A percentile compares a stretch with the other conserved stretches of the same genome.
phyloP scores from a whole-genome alignment of 768 basidiomycete species.

The Collybiopsis confluens region DNA sequence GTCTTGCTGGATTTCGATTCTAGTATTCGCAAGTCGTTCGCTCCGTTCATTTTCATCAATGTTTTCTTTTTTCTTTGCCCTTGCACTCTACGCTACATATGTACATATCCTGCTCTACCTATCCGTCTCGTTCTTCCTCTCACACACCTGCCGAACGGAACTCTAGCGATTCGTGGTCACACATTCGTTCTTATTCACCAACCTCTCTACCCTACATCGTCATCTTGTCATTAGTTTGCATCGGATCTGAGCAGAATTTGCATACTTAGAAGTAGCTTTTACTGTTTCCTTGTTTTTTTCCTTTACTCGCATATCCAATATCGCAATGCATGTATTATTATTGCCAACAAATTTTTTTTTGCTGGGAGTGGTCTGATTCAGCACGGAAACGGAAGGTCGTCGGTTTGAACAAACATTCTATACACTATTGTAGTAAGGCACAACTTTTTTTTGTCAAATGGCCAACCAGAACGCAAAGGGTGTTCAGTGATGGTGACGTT shows the following conservation, averaged over 20 bases:
- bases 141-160: conserved; percentile 7
- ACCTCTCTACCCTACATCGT: not conserved
- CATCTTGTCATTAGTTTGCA: conserved; percentile 2
- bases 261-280: conserved; percentile 12
- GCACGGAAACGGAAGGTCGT: too few species aligned
- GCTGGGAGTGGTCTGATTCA: too few species aligned
- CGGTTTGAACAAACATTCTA: not conserved
- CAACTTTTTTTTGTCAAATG: too few species aligned
- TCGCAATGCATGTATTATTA: not conserved
- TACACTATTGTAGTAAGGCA: too few species aligned
- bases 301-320: conserved; percentile 6
- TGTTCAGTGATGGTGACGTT: conserved; percentile 72
- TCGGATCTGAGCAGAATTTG: not conserved
- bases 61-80: conserved; percentile 13
- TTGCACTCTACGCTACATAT: conserved; percentile 12
- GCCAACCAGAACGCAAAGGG: too few species aligned
- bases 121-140: conserved; percentile 8
- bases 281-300: conserved; percentile 7
- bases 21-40: not conserved
- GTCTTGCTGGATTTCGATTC: not conserved
- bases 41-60: conserved; percentile 12
- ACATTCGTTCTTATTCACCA: not conserved
- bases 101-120: conserved; percentile 18
- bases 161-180: conserved; percentile 7
- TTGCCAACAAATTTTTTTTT: not conserved